These are phyloP conservation scores for Iris pallida DNA, from an alignment of 116 monocot species.

Conservation along the genomic window DNA sequence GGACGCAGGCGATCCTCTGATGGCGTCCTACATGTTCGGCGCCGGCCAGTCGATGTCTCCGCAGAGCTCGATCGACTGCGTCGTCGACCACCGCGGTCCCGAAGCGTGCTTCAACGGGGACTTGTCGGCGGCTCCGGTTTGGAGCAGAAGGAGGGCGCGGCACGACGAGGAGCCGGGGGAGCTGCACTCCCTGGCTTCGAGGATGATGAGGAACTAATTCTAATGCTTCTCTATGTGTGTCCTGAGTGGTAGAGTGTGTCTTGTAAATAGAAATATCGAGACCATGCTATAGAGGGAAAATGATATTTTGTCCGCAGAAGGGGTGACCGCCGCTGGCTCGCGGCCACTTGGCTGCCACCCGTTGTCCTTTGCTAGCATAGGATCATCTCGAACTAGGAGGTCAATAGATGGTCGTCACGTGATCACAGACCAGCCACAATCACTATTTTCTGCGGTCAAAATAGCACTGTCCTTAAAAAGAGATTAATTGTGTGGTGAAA, in stretches of 20 bases:
- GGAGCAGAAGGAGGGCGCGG: neutral
- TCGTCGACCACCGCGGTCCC: neutral
- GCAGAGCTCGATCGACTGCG: neutral
- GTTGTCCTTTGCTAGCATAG: no score
- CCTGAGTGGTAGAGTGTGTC: neutral
- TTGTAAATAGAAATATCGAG: no score
- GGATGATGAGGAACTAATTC: neutral
- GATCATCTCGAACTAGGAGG: no score
- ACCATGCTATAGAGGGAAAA: no score
- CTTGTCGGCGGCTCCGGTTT: neutral
- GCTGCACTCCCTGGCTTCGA: neutral
- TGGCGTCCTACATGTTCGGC: neutral
- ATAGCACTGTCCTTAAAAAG: no score
- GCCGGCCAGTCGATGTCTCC: neutral
- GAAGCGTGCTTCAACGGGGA: neutral
- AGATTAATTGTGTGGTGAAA: no score
- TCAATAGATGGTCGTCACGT: no score
- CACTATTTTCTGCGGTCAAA: no score
- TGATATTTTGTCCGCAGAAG: no score
- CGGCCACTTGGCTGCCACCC: no score
- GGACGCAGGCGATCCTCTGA: neutral
- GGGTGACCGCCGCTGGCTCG: no score
- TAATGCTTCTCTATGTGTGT: neutral
- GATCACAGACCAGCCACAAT: no score
- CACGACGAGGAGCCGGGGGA: neutral